These are phyloP conservation scores for Rhizopus sp. DNA, from an alignment of 371 early-diverging fungal genomes.

Conservation along the genomic window DNA sequence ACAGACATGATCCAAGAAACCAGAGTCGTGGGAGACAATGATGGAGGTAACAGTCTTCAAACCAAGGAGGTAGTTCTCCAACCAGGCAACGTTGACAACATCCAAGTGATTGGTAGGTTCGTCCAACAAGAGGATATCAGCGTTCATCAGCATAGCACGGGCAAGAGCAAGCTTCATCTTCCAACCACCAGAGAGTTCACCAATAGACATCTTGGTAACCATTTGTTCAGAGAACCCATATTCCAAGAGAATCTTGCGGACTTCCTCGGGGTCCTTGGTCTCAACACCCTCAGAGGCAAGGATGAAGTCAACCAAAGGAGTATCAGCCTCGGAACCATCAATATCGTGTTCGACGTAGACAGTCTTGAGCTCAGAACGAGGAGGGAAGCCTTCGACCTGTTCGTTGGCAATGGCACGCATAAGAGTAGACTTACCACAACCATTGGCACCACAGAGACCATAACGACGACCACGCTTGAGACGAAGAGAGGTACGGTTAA, in stretches of 20 bases:
- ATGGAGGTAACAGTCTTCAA: slow-evolving; percentile 76
- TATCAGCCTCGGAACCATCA: slow-evolving; percentile 72
- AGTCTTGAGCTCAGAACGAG: slow-evolving; percentile 65
- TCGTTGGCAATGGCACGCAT: slow-evolving; percentile 81
- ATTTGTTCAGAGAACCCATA: slow-evolving; percentile 74
- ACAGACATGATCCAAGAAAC: slow-evolving; percentile 85
- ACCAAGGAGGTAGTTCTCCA: slow-evolving; percentile 76
- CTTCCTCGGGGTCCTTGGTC: slow-evolving; percentile 50
- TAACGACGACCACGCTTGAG: slow-evolving; percentile 80
- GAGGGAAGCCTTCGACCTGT: slow-evolving; percentile 80
- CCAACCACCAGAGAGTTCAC: slow-evolving; percentile 86
- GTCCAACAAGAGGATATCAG: slow-evolving; percentile 86
- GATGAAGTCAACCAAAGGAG: slow-evolving; percentile 70
- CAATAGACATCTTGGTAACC: slow-evolving; percentile 64
- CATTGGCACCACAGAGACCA: slow-evolving; percentile 85
- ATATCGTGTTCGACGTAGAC: slow-evolving; percentile 79
- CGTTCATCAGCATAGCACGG: slow-evolving; percentile 79
- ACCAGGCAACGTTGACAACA: slow-evolving; percentile 78
- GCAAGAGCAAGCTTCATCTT: slow-evolving; percentile 90
- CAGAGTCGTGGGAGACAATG: slow-evolving; percentile 91
- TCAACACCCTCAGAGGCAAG: slow-evolving; percentile 58
- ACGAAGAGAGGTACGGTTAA: slow-evolving; percentile 75
- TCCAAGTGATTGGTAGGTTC: slow-evolving; percentile 95
- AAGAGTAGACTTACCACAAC: slow-evolving; percentile 88
- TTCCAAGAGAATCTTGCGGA: slow-evolving; percentile 58